Base-by-base conservation (phyloP, 768 basidiomycete species). In the Tylopilus vinaceipallidus region DNA sequence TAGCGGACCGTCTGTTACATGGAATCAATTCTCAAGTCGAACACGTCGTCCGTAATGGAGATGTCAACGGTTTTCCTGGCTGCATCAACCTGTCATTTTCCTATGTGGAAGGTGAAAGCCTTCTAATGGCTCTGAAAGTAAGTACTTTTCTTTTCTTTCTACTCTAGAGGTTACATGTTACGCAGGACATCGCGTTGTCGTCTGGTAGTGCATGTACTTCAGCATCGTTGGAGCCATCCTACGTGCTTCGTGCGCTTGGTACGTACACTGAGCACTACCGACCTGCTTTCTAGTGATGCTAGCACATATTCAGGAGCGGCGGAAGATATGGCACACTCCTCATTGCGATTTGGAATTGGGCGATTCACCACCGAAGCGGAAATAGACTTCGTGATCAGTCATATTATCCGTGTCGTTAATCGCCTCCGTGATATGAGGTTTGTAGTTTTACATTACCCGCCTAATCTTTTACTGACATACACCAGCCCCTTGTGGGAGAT, bases 281-380 rank as follows among this genome's bases (percentile, higher is more conserved):
- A 34, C 27, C 24, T 55, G 5, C 33, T 41, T 22, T 45, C 13
- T 30, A 12, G 16, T 23, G 13, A 45, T 41, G 9, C 24, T 33
- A 34, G 16, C 43, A 19, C 19, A 37, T 53, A 20, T 44, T 50
- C 34, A 86, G 90, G 91, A 58, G 92, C 95, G 30, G 93, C 94
- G 23, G 97, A 99, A 66, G 97, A 98, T 62, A 97, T 98, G 94
- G 97, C 97, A 0, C 97, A 99, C 66, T 97, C 94, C 16, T 95
- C 93, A 16, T 78, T 99, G 47, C 88, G 97, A 22, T 99, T 99
- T 69, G 97, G 97, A 39, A 88, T 99, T 53, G 97, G 97, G 22
- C 84, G 97, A 19, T 99, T 99, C 71, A 98, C 95, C 16, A 99
- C 97, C 2, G 94, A 98, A 66, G 91, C 86, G 4, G 97, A 99